phyloP scores from a whole-genome alignment of 1,139 yeast species.

The Casaregolazyma lundiana region DNA sequence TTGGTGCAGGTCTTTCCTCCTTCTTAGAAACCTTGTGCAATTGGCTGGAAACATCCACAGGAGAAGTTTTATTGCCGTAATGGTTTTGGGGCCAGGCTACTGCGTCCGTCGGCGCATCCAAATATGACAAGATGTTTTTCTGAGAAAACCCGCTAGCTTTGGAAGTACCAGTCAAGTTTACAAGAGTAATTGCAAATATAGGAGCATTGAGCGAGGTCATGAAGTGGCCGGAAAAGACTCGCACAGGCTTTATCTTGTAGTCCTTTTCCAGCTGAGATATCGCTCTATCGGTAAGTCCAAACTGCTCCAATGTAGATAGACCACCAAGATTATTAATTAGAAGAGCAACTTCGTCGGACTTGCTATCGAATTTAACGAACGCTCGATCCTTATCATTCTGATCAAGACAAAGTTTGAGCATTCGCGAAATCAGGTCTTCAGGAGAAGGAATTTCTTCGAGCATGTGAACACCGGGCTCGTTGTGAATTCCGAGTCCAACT shows the following conservation, averaged over 20 bases:
- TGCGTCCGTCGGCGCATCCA: slow-evolving; percentile 70
- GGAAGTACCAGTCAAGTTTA: slow-evolving; percentile 46
- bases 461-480: slow-evolving; percentile 80
- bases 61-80: slow-evolving; percentile 32
- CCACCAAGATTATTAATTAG: slow-evolving; percentile 81
- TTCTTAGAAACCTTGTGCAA: slow-evolving; percentile 35
- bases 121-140: slow-evolving; percentile 38
- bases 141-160: slow-evolving; percentile 35
- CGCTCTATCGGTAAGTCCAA: slow-evolving; percentile 53
- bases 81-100: slow-evolving; percentile 66
- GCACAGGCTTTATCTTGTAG: slow-evolving; percentile 57
- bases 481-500: slow-evolving; percentile 93
- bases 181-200: slow-evolving; percentile 78
- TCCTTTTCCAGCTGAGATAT: slow-evolving; percentile 40
- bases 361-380: slow-evolving; percentile 49
- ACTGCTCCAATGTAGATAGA: slow-evolving; percentile 68
- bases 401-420: slow-evolving; percentile 30
- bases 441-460: slow-evolving; percentile 59
- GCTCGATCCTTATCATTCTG: slow-evolving; percentile 34
- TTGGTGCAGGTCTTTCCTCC: slow-evolving; percentile 15
- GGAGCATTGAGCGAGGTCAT: slow-evolving; percentile 86
- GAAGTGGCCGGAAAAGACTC: slow-evolving; percentile 67
- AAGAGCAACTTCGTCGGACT: slow-evolving; percentile 60
- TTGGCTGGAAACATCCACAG: slow-evolving; percentile 34
- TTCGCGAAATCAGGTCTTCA: slow-evolving; percentile 37